A percentile compares a stretch with the other conserved stretches of the same genome.
Evolutionary conservation across 441 rosid species (phyloP).

Genomic region (Pelargonium citronellum): DNA sequence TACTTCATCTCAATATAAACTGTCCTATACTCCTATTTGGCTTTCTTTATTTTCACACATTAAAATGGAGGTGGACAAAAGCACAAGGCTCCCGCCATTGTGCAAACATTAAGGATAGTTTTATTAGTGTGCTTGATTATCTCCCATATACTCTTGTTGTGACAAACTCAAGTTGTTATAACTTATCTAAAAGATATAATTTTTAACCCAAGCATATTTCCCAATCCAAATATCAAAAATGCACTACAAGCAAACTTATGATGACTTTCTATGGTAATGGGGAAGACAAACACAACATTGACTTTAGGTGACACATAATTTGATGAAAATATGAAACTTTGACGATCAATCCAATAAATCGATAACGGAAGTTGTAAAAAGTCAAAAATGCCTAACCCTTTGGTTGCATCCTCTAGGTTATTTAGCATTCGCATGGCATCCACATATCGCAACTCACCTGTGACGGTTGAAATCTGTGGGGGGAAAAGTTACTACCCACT

Average conservation of each 20-base stretch:
- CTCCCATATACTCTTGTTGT: not conserved
- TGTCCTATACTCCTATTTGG: not conserved
- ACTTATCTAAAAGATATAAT: not conserved
- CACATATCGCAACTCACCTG: constrained; percentile 70
- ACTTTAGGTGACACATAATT: not conserved
- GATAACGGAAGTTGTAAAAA: constrained; percentile 11
- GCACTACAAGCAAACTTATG: not conserved
- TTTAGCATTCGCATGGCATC: constrained; percentile 74
- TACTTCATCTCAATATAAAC: not conserved
- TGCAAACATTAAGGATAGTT: not conserved
- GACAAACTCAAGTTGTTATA: not conserved
- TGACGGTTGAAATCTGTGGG: constrained; percentile 57
- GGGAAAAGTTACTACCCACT: constrained; percentile 10
- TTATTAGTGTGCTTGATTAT: not conserved
- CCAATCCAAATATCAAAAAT: not conserved
- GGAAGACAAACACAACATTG: not conserved
- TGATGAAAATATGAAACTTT: not conserved
- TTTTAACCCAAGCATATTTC: not conserved
- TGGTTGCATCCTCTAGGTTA: constrained; percentile 75
- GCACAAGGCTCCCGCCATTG: not conserved
- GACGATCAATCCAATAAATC: not conserved
- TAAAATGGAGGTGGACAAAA: not conserved
- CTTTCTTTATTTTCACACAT: not conserved
- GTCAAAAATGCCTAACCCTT: constrained; percentile 39
- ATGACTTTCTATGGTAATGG: not conserved